A percentile compares a stretch with the other conserved stretches of the same genome.
phyloP scores from a whole-genome alignment of 2,329 filamentous ascomycete species.

The Fusarium compactum region DNA sequence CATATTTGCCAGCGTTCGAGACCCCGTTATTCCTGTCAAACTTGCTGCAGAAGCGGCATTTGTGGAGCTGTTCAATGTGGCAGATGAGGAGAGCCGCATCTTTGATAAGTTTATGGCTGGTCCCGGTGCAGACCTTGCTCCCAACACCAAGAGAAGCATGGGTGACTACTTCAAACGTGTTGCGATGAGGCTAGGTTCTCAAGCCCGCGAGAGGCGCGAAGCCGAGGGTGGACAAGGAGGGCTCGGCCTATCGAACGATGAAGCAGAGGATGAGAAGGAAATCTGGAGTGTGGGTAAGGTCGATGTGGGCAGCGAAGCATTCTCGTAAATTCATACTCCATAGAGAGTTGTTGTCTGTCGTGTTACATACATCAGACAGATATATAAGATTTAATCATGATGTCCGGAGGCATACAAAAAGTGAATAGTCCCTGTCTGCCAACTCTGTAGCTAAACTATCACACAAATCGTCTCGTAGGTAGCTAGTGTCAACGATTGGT shows the following conservation, averaged over 20 bases:
- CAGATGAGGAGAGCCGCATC: constrained; percentile 84
- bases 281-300: constrained; percentile 95
- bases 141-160: constrained; percentile 88
- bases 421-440: background rate
- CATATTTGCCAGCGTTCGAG: constrained; percentile 90
- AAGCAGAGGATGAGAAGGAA: constrained; percentile 93
- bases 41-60: constrained; percentile 95
- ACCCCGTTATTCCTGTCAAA: constrained; percentile 94
- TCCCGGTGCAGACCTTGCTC: constrained; percentile 72
- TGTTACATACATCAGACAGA: background rate
- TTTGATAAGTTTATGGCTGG: constrained; percentile 92
- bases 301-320: constrained; percentile 61
- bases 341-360: background rate
- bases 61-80: constrained; percentile 88
- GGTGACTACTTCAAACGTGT: constrained; percentile 97
- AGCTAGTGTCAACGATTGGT: background rate
- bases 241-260: constrained; percentile 87
- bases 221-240: constrained; percentile 92
- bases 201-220: constrained; percentile 89
- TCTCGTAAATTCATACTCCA: constrained; percentile 25
- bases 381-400: background rate
- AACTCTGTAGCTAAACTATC: background rate
- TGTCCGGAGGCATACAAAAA: background rate
- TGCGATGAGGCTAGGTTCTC: constrained; percentile 83
- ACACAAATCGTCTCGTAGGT: background rate